Base-by-base conservation (phyloP, 306 rosid species). In the Psophocarpus tetragonolobus region DNA sequence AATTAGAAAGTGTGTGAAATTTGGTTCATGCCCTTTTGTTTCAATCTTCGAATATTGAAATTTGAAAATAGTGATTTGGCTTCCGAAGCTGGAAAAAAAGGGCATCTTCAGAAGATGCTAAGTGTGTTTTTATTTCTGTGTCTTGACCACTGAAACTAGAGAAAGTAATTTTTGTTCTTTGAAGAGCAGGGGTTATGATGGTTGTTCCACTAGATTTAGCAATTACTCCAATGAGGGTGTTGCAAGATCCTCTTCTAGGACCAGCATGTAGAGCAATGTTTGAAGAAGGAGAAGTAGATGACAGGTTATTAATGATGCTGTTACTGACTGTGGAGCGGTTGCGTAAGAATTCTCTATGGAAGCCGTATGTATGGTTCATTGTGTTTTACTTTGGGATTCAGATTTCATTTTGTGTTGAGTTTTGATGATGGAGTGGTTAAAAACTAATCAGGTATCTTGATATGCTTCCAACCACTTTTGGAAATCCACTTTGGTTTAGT, bases 271-370 rank as follows among this genome's bases (percentile, higher is more conserved):
- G 92, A 72, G 91, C 90, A 73, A 83, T 91, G 97, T 89, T 89
- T 82, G 92, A 88, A 84, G 99, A 92, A 85, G 97, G 94, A 76
- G 97, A 92, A 72, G 97, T 92, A 20, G 99, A 95, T 85, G 99
- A 95, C 81, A 86, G 97, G 83, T 88, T 95, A 58, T 76, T 92
- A 82, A 88, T 92, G 87, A 91, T 87, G 84, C 64, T 95, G 76
- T 90, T 87, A 68, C 84, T 95, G 81, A 91, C 85, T 18, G 90
- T 95, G 85, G 99, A 95, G 88, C 87, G 85, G 41, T 83, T 92
- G 74, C 91, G 97, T 60, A 84, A 84, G 80, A 89, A 85, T 82
- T 91, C 97, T 88, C 87, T 88, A 53, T 95, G 99, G 99, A 95
- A 91, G 74, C 97, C 97, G 97, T 92, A 91, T 67, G 99, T 91